phyloP scores from a whole-genome alignment of 2,329 filamentous ascomycete genomes.

The Orbilia quercus region DNA sequence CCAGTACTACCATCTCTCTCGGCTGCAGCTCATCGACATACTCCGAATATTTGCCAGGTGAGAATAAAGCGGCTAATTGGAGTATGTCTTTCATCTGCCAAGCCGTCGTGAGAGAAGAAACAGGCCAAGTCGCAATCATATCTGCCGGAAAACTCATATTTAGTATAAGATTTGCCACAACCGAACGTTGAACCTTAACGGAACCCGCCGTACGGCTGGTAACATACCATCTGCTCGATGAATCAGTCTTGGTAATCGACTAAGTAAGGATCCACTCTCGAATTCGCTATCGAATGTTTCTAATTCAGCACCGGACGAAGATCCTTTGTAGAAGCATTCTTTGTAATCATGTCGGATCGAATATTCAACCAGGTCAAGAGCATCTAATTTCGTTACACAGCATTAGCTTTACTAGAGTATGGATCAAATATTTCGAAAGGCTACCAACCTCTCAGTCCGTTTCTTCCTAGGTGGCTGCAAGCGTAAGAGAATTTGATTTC shows the following conservation, averaged over 20 bases:
- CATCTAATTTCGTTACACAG: constrained; percentile 17
- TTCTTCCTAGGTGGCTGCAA: constrained; percentile 41
- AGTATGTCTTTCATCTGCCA: constrained; percentile 53
- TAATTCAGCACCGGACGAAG: constrained; percentile 40
- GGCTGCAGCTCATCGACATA: constrained; percentile 41
- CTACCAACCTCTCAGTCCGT: constrained; percentile 43
- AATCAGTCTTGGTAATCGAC: constrained; percentile 43
- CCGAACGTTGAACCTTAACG: no score
- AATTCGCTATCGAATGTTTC: constrained; percentile 54
- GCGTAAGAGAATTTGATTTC: constrained; percentile 48
- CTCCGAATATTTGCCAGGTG: constrained; percentile 35
- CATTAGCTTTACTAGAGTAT: neutral
- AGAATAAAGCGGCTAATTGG: constrained; percentile 47
- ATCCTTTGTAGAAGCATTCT: constrained; percentile 51
- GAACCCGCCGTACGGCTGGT: no score
- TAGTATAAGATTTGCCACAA: no score
- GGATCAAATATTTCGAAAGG: neutral
- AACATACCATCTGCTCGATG: constrained; percentile 53
- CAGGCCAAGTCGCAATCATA: constrained; percentile 51
- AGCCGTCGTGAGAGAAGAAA: constrained; percentile 33
- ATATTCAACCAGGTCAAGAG: constrained; percentile 47
- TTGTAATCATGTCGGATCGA: constrained; percentile 53
- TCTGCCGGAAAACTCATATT: no score
- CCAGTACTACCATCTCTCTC: constrained; percentile 47
- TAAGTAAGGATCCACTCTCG: constrained; percentile 45